Base-by-base conservation (phyloP, 345 rosid species). In the Pugionium dolabratum region DNA sequence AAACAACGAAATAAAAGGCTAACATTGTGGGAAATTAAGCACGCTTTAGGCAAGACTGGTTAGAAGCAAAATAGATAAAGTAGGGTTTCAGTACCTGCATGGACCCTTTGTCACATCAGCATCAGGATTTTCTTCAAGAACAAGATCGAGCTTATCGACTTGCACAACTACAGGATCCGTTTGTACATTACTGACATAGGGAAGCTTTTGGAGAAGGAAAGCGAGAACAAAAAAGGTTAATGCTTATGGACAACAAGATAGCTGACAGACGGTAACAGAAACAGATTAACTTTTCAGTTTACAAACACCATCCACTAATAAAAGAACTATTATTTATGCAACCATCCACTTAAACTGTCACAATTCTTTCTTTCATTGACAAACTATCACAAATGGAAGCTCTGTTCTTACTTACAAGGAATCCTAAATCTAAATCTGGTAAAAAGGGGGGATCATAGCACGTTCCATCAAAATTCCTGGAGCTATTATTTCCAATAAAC, bases 61-160 rank as follows among this genome's bases (percentile, higher is more conserved):
- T 49, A 3, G 18, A 69, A 59, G 52, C 37, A 36, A 54, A 69
- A 48, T 9, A 51, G 37, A 47, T 29, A 4, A 9, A 49, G 57
- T n/a, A 45, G 27, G 55, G 10, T 40, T 27, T 3, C 28, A 58
- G 44, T 71, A 94, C 99, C 95, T 86, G 83, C 78, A 79, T 47
- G 88, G 35, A 60, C 76, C 83, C 74, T 72, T 82, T 63, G 78
- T 64, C 18, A 77, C 81, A 75, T 84, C 91, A 44, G 59, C 75
- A 69, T 91, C 91, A 5, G 73, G 78, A 62, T 94, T 94, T 78
- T 94, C 99, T 86, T 94, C 93, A 70, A 94, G 78, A 82, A 94
- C 99, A 81, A 94, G 78, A 82, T 90, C 97, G 7, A 90, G 96
- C 80, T 76, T 84, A 86, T 91, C 95, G 43, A 91, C 78, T 78